Evolutionary conservation across 495 filamentous ascomycete species (phyloP).

Genomic region (Penicillium egyptiacum): DNA sequence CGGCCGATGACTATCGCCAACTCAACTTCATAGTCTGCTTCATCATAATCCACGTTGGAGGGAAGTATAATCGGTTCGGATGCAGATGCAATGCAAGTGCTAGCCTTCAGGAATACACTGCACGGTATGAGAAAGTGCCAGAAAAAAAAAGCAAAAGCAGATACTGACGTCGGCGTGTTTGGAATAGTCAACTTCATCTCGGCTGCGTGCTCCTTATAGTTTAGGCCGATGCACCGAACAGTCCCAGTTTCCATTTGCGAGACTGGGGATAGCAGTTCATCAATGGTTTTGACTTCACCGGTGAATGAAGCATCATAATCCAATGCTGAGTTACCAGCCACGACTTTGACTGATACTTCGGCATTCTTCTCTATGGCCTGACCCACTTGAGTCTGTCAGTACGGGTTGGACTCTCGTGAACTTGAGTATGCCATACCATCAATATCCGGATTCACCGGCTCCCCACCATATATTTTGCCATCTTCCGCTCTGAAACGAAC

Average conservation of each 20-base stretch:
- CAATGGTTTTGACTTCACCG: slow-evolving; percentile 5
- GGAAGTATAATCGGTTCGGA: slow-evolving; percentile 14
- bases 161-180: slow-evolving; percentile 15
- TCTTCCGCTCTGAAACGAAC: slow-evolving; percentile 12
- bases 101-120: slow-evolving; percentile 16
- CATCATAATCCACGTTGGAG: slow-evolving; percentile 14
- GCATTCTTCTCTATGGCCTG: slow-evolving; percentile 6
- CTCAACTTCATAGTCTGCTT: slow-evolving; percentile 69
- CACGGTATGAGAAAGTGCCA: not conserved
- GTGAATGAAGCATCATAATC: slow-evolving; percentile 16
- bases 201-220: slow-evolving; percentile 42
- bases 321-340: slow-evolving; percentile 9
- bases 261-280: slow-evolving; percentile 12
- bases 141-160: no score
- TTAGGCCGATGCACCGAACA: slow-evolving; percentile 43
- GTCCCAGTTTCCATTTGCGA: slow-evolving; percentile 16
- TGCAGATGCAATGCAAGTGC: slow-evolving; percentile 17
- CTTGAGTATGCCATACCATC: slow-evolving; percentile 10
- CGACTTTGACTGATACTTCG: slow-evolving; percentile 4
- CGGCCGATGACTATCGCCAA: slow-evolving; percentile 69
- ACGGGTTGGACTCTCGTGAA: not conserved
- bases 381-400: slow-evolving; percentile 9
- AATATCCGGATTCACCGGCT: slow-evolving; percentile 10
- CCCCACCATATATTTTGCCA: slow-evolving; percentile 16
- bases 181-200: slow-evolving; percentile 35